Conservation (phyloP, 2,329 filamentous ascomycete genomes). For the Rutstroemia sydowiana region DNA sequence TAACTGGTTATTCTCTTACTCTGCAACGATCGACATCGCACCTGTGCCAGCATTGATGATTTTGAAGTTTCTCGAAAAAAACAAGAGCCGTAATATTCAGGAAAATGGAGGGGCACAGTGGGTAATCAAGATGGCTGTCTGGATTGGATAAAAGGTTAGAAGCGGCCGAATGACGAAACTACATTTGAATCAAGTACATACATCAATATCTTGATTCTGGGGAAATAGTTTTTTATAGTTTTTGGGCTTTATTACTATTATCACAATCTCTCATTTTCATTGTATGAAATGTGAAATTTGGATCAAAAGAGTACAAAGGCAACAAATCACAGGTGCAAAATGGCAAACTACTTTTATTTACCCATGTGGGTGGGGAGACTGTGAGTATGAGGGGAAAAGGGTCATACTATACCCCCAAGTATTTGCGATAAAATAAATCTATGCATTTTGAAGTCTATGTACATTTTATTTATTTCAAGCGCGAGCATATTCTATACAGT, state of each 20-base stretch:
- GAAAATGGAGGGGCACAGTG: background rate
- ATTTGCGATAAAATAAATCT: background rate
- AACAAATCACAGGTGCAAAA: too few relatives aligned
- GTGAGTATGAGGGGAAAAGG: background rate
- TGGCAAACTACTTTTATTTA: too few relatives aligned
- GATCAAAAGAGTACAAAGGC: too few relatives aligned
- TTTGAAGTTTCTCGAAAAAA: background rate
- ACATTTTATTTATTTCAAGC: background rate
- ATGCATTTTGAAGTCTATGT: background rate
- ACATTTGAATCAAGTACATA: too few relatives aligned
- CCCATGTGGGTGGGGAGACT: background rate
- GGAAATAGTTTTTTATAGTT: too few relatives aligned
- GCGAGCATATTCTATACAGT: too few relatives aligned
- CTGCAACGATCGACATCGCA: constrained; percentile 40
- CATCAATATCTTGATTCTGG: too few relatives aligned
- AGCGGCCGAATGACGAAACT: background rate
- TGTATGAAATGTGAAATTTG: too few relatives aligned
- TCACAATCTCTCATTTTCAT: too few relatives aligned
- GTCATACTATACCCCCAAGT: background rate
- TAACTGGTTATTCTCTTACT: constrained; percentile 30
- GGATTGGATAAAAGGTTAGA: too few relatives aligned
- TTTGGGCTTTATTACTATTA: too few relatives aligned
- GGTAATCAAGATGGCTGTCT: background rate
- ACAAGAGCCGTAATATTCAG: background rate
- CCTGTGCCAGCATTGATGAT: constrained; percentile 12